Conservation (phyloP, 1,284 basidiomycete genomes). For the Heterobasidion irregulare region DNA sequence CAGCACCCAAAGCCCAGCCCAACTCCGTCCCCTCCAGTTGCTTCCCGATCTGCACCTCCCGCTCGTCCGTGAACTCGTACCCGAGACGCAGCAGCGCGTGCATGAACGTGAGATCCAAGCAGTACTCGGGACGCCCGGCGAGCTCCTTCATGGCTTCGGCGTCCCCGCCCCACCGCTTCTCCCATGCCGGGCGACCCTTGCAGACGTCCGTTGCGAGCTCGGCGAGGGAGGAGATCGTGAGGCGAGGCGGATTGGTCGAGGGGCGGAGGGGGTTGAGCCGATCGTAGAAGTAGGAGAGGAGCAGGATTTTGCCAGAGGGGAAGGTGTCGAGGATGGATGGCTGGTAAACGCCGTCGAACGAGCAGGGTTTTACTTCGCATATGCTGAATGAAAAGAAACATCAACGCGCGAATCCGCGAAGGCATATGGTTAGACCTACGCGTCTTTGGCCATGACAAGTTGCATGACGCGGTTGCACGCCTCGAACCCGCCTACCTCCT, state of each 20-base stretch:
- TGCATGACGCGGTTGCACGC: conserved; percentile 83
- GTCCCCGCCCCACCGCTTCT: conserved; percentile 42
- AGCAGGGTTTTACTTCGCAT: conserved; percentile 87
- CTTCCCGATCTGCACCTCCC: conserved; percentile 79
- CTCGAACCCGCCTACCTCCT: conserved; percentile 75
- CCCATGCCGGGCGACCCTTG: conserved; percentile 57
- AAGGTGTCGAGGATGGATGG: conserved; percentile 91
- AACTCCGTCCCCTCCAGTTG: conserved; percentile 88
- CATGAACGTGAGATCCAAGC: conserved; percentile 95
- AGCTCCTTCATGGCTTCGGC: conserved; percentile 66
- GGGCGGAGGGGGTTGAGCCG: conserved; percentile 77
- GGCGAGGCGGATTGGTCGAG: conserved; percentile 15
- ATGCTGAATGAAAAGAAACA: conserved; percentile 39
- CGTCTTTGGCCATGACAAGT: conserved; percentile 93
- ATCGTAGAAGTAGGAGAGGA: conserved; percentile 97
- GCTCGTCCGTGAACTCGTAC: conserved; percentile 69
- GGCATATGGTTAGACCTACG: conserved; percentile 44
- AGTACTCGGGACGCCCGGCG: conserved; percentile 84
- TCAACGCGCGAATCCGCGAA: conserved; percentile 7
- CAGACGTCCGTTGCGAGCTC: conserved; percentile 68
- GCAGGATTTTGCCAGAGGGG: conserved; percentile 68
- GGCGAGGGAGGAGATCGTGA: conserved; percentile 60
- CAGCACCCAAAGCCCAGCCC: conserved; percentile 90
- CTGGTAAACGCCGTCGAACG: conserved; percentile 97
- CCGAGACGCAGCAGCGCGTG: conserved; percentile 77